These are phyloP conservation scores for Dissoconium aciculare DNA, from an alignment of 2,329 filamentous ascomycete species.

Conservation along the genomic window DNA sequence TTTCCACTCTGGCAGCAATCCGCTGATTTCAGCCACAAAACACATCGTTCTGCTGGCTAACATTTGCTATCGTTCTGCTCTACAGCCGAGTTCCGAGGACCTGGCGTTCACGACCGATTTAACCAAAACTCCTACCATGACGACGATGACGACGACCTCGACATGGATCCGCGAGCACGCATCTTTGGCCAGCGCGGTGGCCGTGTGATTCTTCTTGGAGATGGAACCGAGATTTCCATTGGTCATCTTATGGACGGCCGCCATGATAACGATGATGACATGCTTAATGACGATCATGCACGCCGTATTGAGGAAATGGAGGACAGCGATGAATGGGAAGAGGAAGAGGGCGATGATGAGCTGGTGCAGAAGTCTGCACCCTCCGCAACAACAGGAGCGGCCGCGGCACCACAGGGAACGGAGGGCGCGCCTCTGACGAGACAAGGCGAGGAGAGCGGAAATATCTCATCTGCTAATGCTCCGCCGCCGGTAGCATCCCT, in stretches of 20 bases:
- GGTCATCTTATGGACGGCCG: constrained; percentile 52
- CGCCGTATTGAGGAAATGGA: too few relatives aligned
- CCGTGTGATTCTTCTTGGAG: constrained; percentile 84
- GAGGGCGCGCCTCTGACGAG: constrained; percentile 12
- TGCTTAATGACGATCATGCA: too few relatives aligned
- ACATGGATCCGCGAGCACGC: constrained; percentile 53
- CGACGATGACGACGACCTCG: constrained; percentile 54
- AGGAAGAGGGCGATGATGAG: constrained; percentile 65
- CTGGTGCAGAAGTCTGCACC: constrained; percentile 49
- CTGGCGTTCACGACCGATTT: constrained; percentile 35
- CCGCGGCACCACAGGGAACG: constrained; percentile 13
- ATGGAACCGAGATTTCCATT: constrained; percentile 65
- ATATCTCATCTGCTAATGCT: too few relatives aligned
- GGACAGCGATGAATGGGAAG: constrained; percentile 44
- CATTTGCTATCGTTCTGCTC: background rate
- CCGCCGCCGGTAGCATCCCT: too few relatives aligned
- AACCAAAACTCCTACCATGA: constrained; percentile 21
- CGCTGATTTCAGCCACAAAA: too few relatives aligned
- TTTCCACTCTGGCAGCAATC: background rate
- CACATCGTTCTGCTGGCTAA: too few relatives aligned
- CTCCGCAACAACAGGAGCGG: too few relatives aligned
- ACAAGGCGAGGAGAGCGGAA: constrained; percentile 38
- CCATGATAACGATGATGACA: constrained; percentile 56
- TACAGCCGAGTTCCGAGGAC: constrained; percentile 37
- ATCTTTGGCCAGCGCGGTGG: constrained; percentile 56